phyloP scores from a whole-genome alignment of 805 yeast genomes.

The Millerozyma miso region DNA sequence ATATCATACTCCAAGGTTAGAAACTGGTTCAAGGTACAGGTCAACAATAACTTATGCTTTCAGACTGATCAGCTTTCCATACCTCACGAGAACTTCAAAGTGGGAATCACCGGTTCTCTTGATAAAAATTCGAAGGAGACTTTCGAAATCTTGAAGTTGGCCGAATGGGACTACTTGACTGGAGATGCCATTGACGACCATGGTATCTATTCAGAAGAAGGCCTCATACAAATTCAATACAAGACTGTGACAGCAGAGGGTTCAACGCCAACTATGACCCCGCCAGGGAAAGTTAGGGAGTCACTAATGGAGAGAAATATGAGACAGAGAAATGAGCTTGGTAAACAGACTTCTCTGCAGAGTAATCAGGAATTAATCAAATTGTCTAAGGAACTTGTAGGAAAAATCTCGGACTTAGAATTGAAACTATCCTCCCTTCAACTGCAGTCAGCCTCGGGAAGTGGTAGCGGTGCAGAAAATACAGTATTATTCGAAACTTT shows the following conservation, averaged over 20 bases:
- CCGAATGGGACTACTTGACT: constrained; percentile 50
- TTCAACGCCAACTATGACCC: constrained; percentile 3
- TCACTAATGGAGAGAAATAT: constrained; percentile 36
- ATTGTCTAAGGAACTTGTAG: constrained; percentile 1
- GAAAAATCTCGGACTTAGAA: constrained; percentile 8
- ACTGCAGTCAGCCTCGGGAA: not conserved
- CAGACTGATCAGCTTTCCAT: constrained; percentile 54
- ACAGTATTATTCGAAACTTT: not conserved
- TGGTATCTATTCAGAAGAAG: constrained; percentile 39
- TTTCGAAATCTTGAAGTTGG: constrained; percentile 60
- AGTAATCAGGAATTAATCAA: not conserved
- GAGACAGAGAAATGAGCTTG: constrained; percentile 8
- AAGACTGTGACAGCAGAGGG: constrained; percentile 23
- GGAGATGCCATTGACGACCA: constrained; percentile 58
- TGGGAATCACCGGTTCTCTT: constrained; percentile 52
- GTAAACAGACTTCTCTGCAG: not conserved
- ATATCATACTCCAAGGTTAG: constrained; percentile 48
- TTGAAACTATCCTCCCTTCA: not conserved
- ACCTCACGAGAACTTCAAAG: constrained; percentile 35
- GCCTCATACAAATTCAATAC: constrained; percentile 37
- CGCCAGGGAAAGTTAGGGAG: constrained; percentile 24
- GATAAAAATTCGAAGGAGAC: constrained; percentile 42
- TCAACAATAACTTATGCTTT: constrained; percentile 68
- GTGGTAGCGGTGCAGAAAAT: not conserved
- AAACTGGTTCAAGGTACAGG: constrained; percentile 56